phyloP scores from a whole-genome alignment of 1,284 basidiomycete species.

The Sanghuangporus baumii region DNA sequence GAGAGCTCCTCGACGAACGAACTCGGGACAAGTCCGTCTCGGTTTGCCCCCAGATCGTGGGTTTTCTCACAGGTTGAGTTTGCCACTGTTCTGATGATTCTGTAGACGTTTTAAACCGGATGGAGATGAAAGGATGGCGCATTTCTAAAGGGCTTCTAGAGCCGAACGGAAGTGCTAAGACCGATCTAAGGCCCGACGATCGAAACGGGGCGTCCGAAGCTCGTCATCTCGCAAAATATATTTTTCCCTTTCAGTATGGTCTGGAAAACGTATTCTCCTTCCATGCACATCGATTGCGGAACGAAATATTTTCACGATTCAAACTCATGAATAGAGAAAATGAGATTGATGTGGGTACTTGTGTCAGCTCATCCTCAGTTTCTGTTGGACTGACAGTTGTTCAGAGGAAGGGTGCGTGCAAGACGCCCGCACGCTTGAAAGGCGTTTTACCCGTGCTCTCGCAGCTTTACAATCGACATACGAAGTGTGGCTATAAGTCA shows the following conservation, averaged over 20 bases:
- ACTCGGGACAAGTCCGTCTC: conserved; percentile 41
- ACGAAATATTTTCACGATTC: conserved; percentile 3
- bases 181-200: conserved; percentile 7
- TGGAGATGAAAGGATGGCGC: conserved; percentile 23
- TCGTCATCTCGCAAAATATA: conserved; percentile 71
- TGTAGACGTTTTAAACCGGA: conserved; percentile 59
- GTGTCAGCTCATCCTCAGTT: not conserved
- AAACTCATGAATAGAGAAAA: conserved; percentile 59
- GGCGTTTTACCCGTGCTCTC: conserved; percentile 48
- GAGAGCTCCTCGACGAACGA: conserved; percentile 45
- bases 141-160: conserved; percentile 5
- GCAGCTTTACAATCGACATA: conserved; percentile 62
- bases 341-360: conserved; percentile 58
- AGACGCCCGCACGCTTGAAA: conserved; percentile 72
- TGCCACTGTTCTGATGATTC: not conserved
- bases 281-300: conserved; percentile 17
- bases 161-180: not conserved
- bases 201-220: conserved; percentile 25
- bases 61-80: conserved; percentile 18
- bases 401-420: conserved; percentile 43
- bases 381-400: not conserved
- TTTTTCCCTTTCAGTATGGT: conserved; percentile 77
- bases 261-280: conserved; percentile 52
- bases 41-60: conserved; percentile 69
- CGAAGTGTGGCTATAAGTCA: conserved; percentile 64